phyloP scores from a whole-genome alignment of 192 early-diverging fungal species.

The Spizellomyces punctatus region DNA sequence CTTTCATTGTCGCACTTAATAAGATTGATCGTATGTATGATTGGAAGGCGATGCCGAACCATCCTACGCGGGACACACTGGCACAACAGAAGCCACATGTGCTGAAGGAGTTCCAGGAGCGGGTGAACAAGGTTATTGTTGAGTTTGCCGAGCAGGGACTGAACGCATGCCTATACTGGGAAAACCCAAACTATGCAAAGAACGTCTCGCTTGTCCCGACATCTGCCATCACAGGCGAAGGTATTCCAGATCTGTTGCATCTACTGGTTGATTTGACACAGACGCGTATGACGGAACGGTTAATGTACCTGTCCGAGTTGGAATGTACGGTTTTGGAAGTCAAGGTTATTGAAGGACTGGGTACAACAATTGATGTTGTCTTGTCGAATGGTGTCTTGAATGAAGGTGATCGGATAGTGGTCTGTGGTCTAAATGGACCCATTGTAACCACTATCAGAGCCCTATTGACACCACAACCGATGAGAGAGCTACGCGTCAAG shows the following conservation, averaged over 20 bases:
- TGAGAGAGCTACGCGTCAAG: constrained; percentile 96
- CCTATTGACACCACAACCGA: constrained; percentile 97
- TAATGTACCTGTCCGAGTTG: constrained; percentile 96
- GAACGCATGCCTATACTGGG: constrained; percentile 89
- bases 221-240: constrained; percentile 97
- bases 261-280: constrained; percentile 91
- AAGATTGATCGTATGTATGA: constrained; percentile 97
- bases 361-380: constrained; percentile 97
- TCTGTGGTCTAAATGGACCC: constrained; percentile 94
- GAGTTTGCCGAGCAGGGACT: constrained; percentile 97
- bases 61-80: constrained; percentile 79
- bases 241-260: constrained; percentile 95
- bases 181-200: constrained; percentile 94
- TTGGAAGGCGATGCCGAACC: constrained; percentile 86
- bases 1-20: constrained; percentile 98
- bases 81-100: constrained; percentile 71
- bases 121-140: constrained; percentile 73
- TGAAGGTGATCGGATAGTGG: constrained; percentile 94
- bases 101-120: constrained; percentile 83
- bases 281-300: constrained; percentile 86
- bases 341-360: constrained; percentile 98
- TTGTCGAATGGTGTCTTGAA: constrained; percentile 88
- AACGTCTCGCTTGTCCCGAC: constrained; percentile 96
- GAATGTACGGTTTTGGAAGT: constrained; percentile 99
- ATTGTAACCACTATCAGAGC: constrained; percentile 93